phyloP scores from a whole-genome alignment of 495 filamentous ascomycete genomes.

The Penicillium steckii region DNA sequence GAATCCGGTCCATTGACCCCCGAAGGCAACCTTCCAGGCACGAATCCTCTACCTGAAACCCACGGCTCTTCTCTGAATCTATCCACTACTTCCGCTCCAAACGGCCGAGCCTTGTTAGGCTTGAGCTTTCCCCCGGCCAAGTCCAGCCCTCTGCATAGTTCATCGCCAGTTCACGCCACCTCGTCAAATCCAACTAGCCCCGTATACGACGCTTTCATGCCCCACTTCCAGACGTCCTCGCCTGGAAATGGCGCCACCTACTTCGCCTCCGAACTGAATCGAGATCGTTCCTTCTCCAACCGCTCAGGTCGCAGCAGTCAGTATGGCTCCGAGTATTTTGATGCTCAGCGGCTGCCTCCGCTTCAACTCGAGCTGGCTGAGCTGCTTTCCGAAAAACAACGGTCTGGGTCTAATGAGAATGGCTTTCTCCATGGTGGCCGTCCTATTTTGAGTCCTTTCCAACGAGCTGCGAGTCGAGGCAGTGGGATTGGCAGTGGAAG shows the following conservation, averaged over 20 bases:
- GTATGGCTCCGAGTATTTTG: constrained; percentile 41
- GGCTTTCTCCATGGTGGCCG: constrained; percentile 28
- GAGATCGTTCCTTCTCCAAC: constrained; percentile 49
- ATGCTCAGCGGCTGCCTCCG: constrained; percentile 32
- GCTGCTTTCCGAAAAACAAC: constrained; percentile 29
- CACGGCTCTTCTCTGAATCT: constrained; percentile 21
- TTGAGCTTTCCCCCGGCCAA: constrained; percentile 39
- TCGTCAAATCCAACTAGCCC: constrained; percentile 44
- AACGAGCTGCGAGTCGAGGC: constrained; percentile 41
- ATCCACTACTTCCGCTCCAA: constrained; percentile 32
- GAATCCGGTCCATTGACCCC: constrained; percentile 48
- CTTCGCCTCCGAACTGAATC: constrained; percentile 37
- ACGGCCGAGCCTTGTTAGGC: constrained; percentile 37
- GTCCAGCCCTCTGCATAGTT: constrained; percentile 44
- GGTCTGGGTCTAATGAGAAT: constrained; percentile 35
- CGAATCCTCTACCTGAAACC: constrained; percentile 38
- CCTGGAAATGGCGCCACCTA: constrained; percentile 30
- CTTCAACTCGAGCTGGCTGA: constrained; percentile 40
- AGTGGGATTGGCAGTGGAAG: constrained; percentile 49
- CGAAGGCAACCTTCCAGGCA: constrained; percentile 50
- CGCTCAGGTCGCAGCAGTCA: constrained; percentile 44
- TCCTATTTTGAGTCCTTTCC: constrained; percentile 41
- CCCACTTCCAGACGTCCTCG: constrained; percentile 40
- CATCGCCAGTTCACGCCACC: constrained; percentile 33
- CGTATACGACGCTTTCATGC: constrained; percentile 32